phyloP scores from a whole-genome alignment of 2,329 filamentous ascomycete genomes.

The Chaetomiaceae sp. region DNA sequence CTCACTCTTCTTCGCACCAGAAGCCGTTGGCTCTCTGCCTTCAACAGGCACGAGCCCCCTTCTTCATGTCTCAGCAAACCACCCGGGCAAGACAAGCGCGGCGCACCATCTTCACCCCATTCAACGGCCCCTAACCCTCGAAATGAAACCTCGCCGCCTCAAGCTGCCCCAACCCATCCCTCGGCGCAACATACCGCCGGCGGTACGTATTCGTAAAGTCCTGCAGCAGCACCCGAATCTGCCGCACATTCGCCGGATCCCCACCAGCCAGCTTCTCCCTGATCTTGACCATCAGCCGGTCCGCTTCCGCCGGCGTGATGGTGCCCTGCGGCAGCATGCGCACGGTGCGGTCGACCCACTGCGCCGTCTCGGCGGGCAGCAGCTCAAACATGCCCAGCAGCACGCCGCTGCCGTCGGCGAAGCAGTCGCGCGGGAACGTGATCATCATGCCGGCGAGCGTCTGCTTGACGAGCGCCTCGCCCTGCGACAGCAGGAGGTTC shows the following conservation, averaged over 20 bases:
- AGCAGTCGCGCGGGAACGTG: constrained; percentile 92
- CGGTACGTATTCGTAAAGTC: constrained; percentile 97
- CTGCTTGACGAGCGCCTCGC: constrained; percentile 77
- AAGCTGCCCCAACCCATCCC: constrained; percentile 82
- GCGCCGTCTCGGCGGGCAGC: constrained; percentile 70
- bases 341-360: constrained; percentile 81
- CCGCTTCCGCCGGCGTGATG: constrained; percentile 73
- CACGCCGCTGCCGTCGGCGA: constrained; percentile 91
- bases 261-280: constrained; percentile 68
- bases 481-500: constrained; percentile 63
- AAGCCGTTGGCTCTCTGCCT: too few relatives aligned
- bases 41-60: too few relatives aligned
- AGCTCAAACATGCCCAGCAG: constrained; percentile 85
- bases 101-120: not conserved
- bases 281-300: constrained; percentile 76
- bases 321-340: constrained; percentile 78
- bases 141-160: constrained; percentile 88
- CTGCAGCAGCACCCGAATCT: constrained; percentile 80
- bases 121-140: constrained; percentile 40
- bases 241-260: constrained; percentile 58
- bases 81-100: too few relatives aligned
- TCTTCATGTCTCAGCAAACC: not conserved
- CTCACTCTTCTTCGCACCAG: too few relatives aligned
- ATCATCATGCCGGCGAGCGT: constrained; percentile 99
- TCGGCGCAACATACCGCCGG: constrained; percentile 87